A percentile compares a stretch with the other conserved stretches of the same genome.
These are phyloP conservation scores for Trichoderma pleuroti DNA, from an alignment of 2,329 filamentous ascomycete genomes.

Conservation along the genomic window DNA sequence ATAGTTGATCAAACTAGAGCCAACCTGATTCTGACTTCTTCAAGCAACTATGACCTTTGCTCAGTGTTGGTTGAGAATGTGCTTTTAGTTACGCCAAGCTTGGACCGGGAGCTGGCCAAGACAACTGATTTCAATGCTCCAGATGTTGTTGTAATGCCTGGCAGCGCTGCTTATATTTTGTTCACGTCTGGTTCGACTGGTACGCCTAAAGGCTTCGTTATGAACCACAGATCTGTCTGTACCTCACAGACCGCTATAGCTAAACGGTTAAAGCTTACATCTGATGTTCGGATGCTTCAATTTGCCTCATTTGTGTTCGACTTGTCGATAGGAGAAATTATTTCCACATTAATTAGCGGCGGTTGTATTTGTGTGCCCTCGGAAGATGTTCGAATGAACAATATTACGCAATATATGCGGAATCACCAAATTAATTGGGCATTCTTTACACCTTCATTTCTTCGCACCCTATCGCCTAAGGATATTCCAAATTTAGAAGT, in stretches of 20 bases:
- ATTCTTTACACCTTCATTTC: constrained; percentile 2
- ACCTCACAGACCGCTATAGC: neutral
- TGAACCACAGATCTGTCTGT: neutral
- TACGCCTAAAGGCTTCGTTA: constrained; percentile 2
- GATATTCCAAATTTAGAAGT: neutral
- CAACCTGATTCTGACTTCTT: constrained; percentile 6
- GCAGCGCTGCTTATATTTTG: neutral
- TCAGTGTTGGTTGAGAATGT: constrained; percentile 13
- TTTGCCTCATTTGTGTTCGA: constrained; percentile 18
- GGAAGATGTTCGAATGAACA: constrained; percentile 3
- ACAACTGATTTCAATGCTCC: neutral
- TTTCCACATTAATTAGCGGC: neutral
- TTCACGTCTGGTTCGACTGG: constrained; percentile 16
- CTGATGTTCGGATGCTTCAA: neutral
- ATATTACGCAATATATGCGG: neutral
- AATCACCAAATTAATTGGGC: neutral
- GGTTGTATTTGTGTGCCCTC: constrained; percentile 4
- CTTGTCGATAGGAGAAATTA: neutral
- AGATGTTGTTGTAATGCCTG: neutral
- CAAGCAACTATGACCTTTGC: constrained; percentile 22
- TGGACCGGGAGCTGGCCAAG: neutral
- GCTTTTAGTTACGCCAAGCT: constrained; percentile 11
- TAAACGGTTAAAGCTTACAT: neutral
- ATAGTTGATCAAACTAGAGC: constrained; percentile 10
- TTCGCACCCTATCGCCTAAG: neutral